Conservation (phyloP, 2,329 filamentous ascomycete species). For the Monilinia aucupariae region DNA sequence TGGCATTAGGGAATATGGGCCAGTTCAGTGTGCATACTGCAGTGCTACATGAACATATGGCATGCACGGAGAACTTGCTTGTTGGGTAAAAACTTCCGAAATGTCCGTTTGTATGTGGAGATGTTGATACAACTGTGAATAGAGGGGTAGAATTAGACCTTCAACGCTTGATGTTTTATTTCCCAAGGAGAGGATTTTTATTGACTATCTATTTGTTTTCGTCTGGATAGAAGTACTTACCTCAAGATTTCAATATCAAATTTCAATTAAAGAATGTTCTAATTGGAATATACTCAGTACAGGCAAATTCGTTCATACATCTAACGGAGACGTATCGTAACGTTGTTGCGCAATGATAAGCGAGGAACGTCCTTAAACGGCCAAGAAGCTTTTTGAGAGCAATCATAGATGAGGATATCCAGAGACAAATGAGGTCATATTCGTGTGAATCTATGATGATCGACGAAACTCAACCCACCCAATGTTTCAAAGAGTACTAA, state of each 20-base stretch:
- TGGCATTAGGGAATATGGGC: conserved; percentile 2
- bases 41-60: not conserved
- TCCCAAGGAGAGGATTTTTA: too few species aligned
- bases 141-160: not conserved
- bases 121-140: not conserved
- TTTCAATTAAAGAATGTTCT: too few species aligned
- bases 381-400: not conserved
- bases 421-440: conserved; percentile 8
- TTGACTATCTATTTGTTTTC: too few species aligned
- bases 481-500: not conserved
- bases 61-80: not conserved
- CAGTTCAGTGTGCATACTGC: not conserved
- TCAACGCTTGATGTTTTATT: too few species aligned
- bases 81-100: not conserved
- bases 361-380: not conserved
- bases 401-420: not conserved
- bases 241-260: too few species aligned
- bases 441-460: not conserved
- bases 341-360: not conserved
- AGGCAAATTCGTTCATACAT: not conserved
- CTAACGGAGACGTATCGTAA: not conserved
- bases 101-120: not conserved
- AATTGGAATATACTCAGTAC: too few species aligned
- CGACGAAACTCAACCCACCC: not conserved
- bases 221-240: too few species aligned